Conservation (phyloP, 2,329 filamentous ascomycete genomes). For the Nothopassalora personata region DNA sequence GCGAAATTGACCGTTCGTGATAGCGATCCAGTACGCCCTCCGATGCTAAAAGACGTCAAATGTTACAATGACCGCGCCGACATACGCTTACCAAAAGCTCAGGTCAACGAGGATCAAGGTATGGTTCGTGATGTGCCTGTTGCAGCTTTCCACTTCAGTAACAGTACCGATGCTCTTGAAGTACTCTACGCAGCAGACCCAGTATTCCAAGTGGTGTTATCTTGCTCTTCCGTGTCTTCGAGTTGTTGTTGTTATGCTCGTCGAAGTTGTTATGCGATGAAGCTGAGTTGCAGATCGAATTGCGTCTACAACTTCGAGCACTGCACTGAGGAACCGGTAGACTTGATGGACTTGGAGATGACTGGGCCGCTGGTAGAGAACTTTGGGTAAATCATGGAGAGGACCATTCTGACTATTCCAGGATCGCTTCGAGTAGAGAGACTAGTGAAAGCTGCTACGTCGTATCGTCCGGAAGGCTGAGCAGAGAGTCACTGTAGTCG, state of each 20-base stretch:
- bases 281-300: constrained; percentile 6
- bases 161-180: neutral
- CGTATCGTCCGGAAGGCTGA: constrained; percentile 18
- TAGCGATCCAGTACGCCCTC: constrained; percentile 26
- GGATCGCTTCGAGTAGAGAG: constrained; percentile 14
- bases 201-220: constrained; percentile 19
- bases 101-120: constrained; percentile 4
- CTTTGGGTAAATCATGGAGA: constrained; percentile 16
- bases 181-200: constrained; percentile 6
- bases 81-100: constrained; percentile 18
- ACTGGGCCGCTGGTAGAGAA: constrained; percentile 23
- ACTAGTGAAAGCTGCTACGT: constrained; percentile 24
- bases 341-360: constrained; percentile 28
- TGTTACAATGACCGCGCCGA: constrained; percentile 10
- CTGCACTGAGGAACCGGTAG: constrained; percentile 18
- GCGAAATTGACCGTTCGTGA: constrained; percentile 23
- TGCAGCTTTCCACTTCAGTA: neutral
- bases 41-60: constrained; percentile 27
- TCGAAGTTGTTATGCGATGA: neutral
- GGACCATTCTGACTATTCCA: constrained; percentile 23
- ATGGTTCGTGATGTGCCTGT: neutral
- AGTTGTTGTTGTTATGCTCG: neutral
- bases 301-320: constrained; percentile 17
- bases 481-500: constrained; percentile 15
- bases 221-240: constrained; percentile 16